Conservation (phyloP, 2,329 filamentous ascomycete species). For the Pyrenochaeta sp. region DNA sequence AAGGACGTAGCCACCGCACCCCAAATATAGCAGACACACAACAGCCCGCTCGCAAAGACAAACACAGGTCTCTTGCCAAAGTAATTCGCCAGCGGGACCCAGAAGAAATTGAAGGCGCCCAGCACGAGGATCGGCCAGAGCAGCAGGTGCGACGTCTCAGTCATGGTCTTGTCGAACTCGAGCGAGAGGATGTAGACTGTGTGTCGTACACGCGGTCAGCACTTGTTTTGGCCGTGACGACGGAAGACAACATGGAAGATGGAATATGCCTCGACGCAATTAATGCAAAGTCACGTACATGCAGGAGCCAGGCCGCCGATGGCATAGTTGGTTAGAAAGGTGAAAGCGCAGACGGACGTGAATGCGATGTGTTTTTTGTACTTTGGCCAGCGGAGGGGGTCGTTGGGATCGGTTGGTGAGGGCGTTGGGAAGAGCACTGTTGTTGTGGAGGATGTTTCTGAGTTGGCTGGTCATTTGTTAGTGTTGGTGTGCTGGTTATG, state of each 20-base stretch:
- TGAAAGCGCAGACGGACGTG: constrained; percentile 52
- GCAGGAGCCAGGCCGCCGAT: constrained; percentile 56
- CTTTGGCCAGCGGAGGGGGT: constrained; percentile 58
- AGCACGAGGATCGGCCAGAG: constrained; percentile 56
- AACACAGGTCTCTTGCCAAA: constrained; percentile 59
- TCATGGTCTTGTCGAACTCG: constrained; percentile 56
- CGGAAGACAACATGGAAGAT: neutral
- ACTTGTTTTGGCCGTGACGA: neutral
- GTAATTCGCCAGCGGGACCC: constrained; percentile 58
- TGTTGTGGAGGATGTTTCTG: constrained; percentile 3
- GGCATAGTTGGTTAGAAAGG: constrained; percentile 56
- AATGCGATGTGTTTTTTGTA: constrained; percentile 55
- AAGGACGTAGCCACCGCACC: constrained; percentile 53
- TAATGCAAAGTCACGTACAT: too few species aligned
- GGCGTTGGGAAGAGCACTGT: constrained; percentile 59
- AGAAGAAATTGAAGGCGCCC: constrained; percentile 61
- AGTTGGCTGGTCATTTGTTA: too few species aligned
- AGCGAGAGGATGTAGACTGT: constrained; percentile 52
- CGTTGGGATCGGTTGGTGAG: constrained; percentile 54
- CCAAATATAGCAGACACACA: constrained; percentile 57
- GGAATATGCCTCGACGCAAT: too few species aligned
- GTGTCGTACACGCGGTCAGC: neutral
- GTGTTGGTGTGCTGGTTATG: too few species aligned
- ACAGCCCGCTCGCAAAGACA: constrained; percentile 54
- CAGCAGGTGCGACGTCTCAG: constrained; percentile 52